A percentile compares a stretch with the other conserved stretches of the same genome.
phyloP scores from a whole-genome alignment of 345 rosid genomes.

The Citrus mangshanensis region DNA sequence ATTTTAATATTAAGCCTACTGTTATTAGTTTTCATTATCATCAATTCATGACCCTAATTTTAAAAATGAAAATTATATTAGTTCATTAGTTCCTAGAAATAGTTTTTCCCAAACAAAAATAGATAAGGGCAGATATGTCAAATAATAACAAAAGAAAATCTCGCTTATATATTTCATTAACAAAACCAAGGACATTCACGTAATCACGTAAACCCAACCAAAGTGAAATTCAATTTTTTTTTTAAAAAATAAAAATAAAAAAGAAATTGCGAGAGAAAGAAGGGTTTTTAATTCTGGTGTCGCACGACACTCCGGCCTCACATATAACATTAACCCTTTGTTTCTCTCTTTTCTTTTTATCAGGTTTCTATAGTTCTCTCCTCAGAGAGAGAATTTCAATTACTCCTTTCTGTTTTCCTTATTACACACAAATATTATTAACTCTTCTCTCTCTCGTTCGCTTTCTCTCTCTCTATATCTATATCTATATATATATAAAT shows the following conservation, averaged over 20 bases:
- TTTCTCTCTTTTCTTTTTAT: conserved; percentile 7
- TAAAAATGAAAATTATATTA: too few species aligned
- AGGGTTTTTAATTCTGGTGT: conserved; percentile 38
- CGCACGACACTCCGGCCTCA: conserved; percentile 15
- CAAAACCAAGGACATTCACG: conserved; percentile 15
- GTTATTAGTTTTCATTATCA: too few species aligned
- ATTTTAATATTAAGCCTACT: too few species aligned
- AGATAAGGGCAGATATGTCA: not conserved
- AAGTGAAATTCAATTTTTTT: not conserved
- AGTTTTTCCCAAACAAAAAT: too few species aligned
- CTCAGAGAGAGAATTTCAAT: conserved; percentile 40
- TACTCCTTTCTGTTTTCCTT: not conserved
- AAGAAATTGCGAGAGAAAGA: conserved; percentile 1
- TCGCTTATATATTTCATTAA: not conserved
- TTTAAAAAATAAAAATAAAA: not conserved
- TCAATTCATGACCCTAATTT: too few species aligned
- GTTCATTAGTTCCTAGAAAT: too few species aligned
- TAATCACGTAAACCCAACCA: not conserved
- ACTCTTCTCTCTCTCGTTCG: not conserved
- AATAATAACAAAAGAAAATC: not conserved
- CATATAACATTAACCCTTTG: conserved; percentile 17
- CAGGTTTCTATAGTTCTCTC: conserved; percentile 21
- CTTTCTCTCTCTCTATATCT: not conserved
- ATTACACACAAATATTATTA: not conserved
- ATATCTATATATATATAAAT: not conserved